Evolutionary conservation across 139 green algal genomes (phyloP).

Genomic region (Coelastrella sp.): DNA sequence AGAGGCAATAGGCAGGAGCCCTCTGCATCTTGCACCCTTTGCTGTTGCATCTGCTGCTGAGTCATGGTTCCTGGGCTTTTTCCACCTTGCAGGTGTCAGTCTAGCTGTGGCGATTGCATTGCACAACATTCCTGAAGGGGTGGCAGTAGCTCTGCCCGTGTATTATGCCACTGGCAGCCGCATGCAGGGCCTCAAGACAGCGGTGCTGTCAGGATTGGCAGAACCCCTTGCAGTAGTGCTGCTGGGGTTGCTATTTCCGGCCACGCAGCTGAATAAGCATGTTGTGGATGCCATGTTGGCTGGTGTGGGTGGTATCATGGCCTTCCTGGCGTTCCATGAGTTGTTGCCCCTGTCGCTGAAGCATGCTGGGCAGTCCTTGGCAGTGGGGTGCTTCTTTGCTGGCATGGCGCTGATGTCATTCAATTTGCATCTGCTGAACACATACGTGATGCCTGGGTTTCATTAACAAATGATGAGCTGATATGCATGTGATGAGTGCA

Average conservation of each 20-base stretch:
- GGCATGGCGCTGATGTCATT: constrained; percentile 77
- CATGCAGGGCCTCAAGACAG: constrained; percentile 66
- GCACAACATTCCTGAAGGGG: constrained; percentile 88
- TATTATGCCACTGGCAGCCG: constrained; percentile 89
- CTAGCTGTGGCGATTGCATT: constrained; percentile 86
- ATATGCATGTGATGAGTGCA: no score
- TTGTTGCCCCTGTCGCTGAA: constrained; percentile 74
- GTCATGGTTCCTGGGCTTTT: background rate
- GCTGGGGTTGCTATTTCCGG: constrained; percentile 65
- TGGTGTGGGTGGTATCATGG: constrained; percentile 83
- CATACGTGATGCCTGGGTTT: constrained; percentile 17
- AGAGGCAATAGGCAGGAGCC: background rate
- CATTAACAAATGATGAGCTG: no score
- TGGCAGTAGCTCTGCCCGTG: constrained; percentile 86
- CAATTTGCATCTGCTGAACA: constrained; percentile 67
- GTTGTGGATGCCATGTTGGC: constrained; percentile 61
- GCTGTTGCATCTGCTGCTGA: background rate
- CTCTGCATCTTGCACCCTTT: background rate
- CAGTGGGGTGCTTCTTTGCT: constrained; percentile 59
- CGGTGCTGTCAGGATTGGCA: constrained; percentile 62
- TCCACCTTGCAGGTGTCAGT: constrained; percentile 50
- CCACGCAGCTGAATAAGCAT: constrained; percentile 50
- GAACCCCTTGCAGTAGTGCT: constrained; percentile 77
- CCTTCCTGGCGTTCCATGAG: constrained; percentile 72
- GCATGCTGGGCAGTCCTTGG: constrained; percentile 63